Base-by-base conservation (phyloP, 257 asterid genomes). In the Solanum virginianum region DNA sequence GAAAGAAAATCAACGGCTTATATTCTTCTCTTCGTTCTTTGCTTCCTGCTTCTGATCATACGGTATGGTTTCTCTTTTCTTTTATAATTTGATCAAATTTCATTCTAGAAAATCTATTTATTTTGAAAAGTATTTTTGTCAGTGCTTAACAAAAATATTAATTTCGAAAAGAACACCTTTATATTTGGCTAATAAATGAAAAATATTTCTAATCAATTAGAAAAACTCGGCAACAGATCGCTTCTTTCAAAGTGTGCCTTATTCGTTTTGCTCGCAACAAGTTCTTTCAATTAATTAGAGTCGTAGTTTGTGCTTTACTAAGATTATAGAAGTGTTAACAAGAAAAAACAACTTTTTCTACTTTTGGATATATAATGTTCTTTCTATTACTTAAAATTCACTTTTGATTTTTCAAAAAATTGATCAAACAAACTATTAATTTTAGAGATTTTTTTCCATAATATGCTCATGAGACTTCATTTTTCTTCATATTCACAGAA, bases 11-110 rank as follows among this genome's bases (percentile, higher is more conserved):
- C 22, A 95, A 92, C 80, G 17, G 85, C 77, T 79, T 95, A 89
- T 95, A 92, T 80, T 83, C 91, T 24, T 84, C 92, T 85, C 98
- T 95, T 47, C 88, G 97, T 20, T 93, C 94, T 1, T 89, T 95
- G 45, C 98, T 95, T 87, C 98, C 98, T 1, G 74, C 65, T 0
- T 82, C 93, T 5, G 93, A 92, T 86, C 95, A 93, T 13, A 83
- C 18, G 89, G 92, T 89, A 83, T n/a, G 82, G 5, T 9, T 49
- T 77, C 26, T 43, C 1, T 43, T 29, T 29, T 39, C 59, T 22
- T 8, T 53, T 53, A 53, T 9, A 26, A 36, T 8, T 20, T 16
- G 45, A 24, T 66, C 45, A 29, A 14, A 66, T 29, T 17, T 66
- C n/a, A 26, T 62, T 1, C 4, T 15, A 62, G 8, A 59, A 59